Base-by-base conservation (phyloP, 2,329 filamentous ascomycete species). In the Aspergillus uvarum region DNA sequence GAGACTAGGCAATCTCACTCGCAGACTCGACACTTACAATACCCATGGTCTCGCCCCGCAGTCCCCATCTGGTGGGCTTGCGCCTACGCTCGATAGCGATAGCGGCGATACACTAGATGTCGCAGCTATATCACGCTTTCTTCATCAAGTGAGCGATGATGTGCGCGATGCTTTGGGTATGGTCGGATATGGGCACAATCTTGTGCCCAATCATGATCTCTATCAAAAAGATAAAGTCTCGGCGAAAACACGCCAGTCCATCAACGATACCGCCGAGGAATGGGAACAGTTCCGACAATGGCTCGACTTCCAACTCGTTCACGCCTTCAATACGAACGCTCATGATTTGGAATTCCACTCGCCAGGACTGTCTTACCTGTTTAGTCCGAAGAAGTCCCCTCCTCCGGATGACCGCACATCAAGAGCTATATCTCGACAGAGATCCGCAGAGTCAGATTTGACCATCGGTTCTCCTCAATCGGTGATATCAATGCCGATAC, bases 211-310 rank as follows among this genome's bases (percentile, higher is more conserved):
- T 7, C 59, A 51, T 50, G 44, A 54, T 10, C n/a, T 44, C 26
- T n/a, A 56, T 21, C 16, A 7, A 11, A 14, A 19, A 21, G 19
- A 47, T 14, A 14, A 54, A 49, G 19, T n/a, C 7, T 10, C 16
- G 6, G 22, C 16, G 4, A 52, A 35, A 22, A 12, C 60, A 3
- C 29, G 53, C 12, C 52, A 56, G n/a, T 26, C 10, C 1, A 26
- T 63, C 35, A 62, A 57, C 21, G 51, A 58, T 16, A 57, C 54
- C 2, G 58, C 48, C 7, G 59, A 59, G 21, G 59, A 62, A 12
- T 63, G 62, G 62, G 62, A 62, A 2, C 56, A 62, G 8, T 62
- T 63, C 35, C 51, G 49, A 12, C 56, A 62, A n/a, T 62, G 62
- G 62, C 24, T 63, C 5, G 54, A 62, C 16, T 63, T 59, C 21